Conservation (phyloP, 805 yeast genomes). For the Cyberlindnera sargentensis region DNA sequence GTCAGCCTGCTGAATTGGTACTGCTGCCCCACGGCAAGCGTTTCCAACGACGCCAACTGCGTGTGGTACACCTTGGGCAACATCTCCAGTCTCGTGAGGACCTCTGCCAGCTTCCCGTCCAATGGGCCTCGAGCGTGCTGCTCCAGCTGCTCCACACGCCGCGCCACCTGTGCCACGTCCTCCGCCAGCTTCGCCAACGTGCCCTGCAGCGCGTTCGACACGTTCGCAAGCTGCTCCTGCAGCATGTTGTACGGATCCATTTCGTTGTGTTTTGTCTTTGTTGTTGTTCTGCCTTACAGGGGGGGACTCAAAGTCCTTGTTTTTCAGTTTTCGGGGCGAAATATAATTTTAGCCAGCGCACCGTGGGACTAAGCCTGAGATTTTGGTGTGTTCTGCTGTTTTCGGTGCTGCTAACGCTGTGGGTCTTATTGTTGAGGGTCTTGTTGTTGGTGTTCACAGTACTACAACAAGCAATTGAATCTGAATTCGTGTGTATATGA, state of each 20-base stretch:
- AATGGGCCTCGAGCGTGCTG: conserved; percentile 9
- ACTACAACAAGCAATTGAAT: no score
- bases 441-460: no score
- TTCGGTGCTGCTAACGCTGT: no score
- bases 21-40: conserved; percentile 14
- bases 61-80: conserved; percentile 17
- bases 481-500: no score
- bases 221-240: conserved; percentile 19
- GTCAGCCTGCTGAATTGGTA: conserved; percentile 14
- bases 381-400: no score
- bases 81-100: conserved; percentile 8
- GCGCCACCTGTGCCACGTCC: conserved; percentile 12
- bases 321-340: no score
- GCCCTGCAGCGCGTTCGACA: conserved; percentile 14
- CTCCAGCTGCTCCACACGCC: conserved; percentile 18
- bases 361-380: no score
- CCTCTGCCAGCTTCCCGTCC: conserved; percentile 6
- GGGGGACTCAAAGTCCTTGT: no score
- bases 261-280: background rate
- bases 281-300: no score
- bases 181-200: conserved; percentile 15
- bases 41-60: conserved; percentile 15
- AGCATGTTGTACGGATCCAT: conserved; percentile 22
- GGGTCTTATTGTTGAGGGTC: no score
- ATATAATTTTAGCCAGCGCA: no score